Evolutionary conservation across 106 monocot genomes (phyloP), one percentile per base, ranked within the genome.

Genomic region (Cymbidium sinense): DNA sequence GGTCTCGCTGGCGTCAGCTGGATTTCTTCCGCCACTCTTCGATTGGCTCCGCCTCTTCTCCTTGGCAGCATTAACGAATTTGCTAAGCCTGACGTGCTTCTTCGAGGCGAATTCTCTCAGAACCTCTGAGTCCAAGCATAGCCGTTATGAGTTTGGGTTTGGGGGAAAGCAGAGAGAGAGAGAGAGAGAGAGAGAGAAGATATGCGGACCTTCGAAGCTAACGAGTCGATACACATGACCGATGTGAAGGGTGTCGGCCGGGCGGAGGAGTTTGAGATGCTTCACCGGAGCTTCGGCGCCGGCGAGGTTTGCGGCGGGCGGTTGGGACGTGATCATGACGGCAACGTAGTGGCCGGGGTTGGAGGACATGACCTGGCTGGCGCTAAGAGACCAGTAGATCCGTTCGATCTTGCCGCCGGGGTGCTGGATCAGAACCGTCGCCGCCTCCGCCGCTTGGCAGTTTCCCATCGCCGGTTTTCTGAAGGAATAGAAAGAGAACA

Each of bases 291-390:
- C 33, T 13, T 11, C 25, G 15, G 31, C 50, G 30, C 23, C 41
- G 18, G 36, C 20, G 13, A 27, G 34, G 2, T 12, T 41, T 2
- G 12, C 23, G 10, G n/a, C 13, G 18, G 29, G 7, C 7, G 70
- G 17, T 11, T 31, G 70, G 7, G 10, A 62, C 12, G 6, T 78
- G 2, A 55, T 75, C 19, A 86, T 83, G 36, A 85, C 64, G 18
- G 88, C 91, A 27, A 91, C 89, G 61, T 87, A 91, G 78, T 89
- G 83, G 21, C 91, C 91, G 20, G 91, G 89, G 64, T 91, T 82
- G 18, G 84, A 65, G 12, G 81, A 83, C 91, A 91, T 91, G 77
- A 91, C 86, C 12, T 83, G 75, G 64, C 80, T 62, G 25, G 91
- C 91, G 47, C 29, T 75, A 25, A 91, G 36, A 1, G 91, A 76